Evolutionary conservation across 176 grass and related monocot genomes (phyloP).

Genomic region (Guadua angustifolia): DNA sequence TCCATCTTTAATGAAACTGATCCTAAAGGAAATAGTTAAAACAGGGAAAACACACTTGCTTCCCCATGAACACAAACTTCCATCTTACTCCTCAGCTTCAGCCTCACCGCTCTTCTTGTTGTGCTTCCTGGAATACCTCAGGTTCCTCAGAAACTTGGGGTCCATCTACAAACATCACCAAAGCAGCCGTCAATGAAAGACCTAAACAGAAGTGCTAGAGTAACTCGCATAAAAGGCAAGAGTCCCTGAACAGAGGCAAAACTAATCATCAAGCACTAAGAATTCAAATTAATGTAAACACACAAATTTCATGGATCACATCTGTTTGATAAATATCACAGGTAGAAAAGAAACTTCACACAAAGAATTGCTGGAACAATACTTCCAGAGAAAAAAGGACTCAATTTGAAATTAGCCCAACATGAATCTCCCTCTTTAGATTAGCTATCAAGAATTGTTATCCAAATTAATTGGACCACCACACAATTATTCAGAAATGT

Average conservation of each 20-base stretch:
- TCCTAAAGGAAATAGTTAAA: slow-evolving; percentile 22
- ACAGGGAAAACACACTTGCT: not conserved
- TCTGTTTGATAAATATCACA: not conserved
- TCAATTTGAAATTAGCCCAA: not conserved
- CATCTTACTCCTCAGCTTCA: slow-evolving; percentile 43
- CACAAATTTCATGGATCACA: not conserved
- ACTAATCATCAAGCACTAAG: not conserved
- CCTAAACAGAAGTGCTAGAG: not conserved
- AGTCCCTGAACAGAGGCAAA: too few species aligned
- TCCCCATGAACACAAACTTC: not conserved
- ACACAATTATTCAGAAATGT: too few species aligned
- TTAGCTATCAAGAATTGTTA: too few species aligned
- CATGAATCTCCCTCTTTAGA: not conserved
- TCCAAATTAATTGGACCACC: too few species aligned
- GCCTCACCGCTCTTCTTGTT: slow-evolving; percentile 58
- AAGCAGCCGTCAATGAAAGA: not conserved
- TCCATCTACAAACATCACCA: slow-evolving; percentile 52
- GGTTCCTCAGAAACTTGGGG: slow-evolving; percentile 72
- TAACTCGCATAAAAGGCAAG: not conserved
- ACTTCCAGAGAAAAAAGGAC: not conserved
- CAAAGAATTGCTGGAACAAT: not conserved
- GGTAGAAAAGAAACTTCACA: not conserved
- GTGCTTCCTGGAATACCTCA: slow-evolving; percentile 72
- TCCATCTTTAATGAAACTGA: slow-evolving; percentile 24
- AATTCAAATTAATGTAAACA: not conserved